Evolutionary conservation across 2,329 filamentous ascomycete species (phyloP).

Genomic region (Alternaria solani): DNA sequence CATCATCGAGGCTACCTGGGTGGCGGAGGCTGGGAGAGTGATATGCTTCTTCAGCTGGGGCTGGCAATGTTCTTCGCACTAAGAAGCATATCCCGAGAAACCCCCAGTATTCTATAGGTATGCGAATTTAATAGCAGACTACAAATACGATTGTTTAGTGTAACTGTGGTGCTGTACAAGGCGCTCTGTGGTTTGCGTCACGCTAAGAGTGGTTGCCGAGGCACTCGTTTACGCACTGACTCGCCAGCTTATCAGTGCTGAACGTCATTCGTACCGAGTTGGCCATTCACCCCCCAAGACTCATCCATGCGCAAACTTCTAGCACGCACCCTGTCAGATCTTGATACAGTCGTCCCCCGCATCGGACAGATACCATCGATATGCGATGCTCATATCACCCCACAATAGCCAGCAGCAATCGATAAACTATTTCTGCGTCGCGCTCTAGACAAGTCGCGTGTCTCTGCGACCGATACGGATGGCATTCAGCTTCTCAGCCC

Average conservation of each 20-base stretch:
- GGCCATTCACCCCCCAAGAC: background rate
- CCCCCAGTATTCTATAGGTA: background rate
- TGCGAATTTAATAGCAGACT: background rate
- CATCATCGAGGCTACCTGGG: background rate
- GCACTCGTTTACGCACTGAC: background rate
- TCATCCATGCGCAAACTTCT: background rate
- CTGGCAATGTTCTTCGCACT: background rate
- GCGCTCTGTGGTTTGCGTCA: background rate
- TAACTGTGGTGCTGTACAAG: background rate
- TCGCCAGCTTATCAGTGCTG: background rate
- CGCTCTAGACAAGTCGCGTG: conserved; percentile 4
- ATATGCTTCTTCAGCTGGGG: background rate
- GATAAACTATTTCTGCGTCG: conserved; percentile 6
- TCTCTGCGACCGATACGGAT: background rate
- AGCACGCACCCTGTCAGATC: background rate
- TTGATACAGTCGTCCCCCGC: background rate
- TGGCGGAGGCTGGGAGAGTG: background rate
- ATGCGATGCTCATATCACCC: background rate
- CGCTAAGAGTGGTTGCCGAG: background rate
- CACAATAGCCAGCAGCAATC: conserved; percentile 2
- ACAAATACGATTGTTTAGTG: background rate
- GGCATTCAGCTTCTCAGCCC: conserved; percentile 1
- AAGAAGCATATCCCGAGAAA: background rate
- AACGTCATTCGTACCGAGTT: background rate
- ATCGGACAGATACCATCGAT: background rate